Evolutionary conservation across 164 flowering plant genomes (phyloP).

Genomic region (Amborella trichopoda): DNA sequence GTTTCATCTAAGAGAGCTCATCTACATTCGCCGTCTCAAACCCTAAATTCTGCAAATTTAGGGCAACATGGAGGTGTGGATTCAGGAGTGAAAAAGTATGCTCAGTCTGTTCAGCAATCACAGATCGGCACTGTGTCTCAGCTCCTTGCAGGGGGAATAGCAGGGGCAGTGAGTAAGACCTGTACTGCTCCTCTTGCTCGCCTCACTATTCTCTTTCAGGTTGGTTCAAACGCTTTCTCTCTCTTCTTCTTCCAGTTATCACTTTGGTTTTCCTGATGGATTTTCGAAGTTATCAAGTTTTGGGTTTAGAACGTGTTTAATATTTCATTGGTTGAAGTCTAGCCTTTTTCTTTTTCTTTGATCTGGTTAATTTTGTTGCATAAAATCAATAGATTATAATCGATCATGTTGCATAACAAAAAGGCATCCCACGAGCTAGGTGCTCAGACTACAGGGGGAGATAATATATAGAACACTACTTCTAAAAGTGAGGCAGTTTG

Average conservation of each 20-base stretch:
- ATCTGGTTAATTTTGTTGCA: no score
- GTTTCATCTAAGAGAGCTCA: slow-evolving; percentile 16
- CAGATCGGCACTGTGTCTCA: slow-evolving; percentile 55
- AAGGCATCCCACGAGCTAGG: no score
- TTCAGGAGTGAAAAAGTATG: slow-evolving; percentile 25
- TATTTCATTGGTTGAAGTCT: no score
- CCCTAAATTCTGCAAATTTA: slow-evolving; percentile 22
- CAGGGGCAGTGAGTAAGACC: slow-evolving; percentile 98
- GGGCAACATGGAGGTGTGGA: slow-evolving; percentile 17
- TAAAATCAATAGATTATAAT: no score
- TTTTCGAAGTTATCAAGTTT: not conserved
- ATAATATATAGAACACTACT: no score
- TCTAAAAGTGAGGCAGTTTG: no score
- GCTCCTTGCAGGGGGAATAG: slow-evolving; percentile 85
- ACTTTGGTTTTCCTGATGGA: not conserved
- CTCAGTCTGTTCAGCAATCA: slow-evolving; percentile 26
- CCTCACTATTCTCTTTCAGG: slow-evolving; percentile 96
- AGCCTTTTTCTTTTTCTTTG: no score
- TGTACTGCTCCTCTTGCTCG: slow-evolving; percentile 97
- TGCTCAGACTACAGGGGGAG: no score
- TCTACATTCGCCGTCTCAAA: not conserved
- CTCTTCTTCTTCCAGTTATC: not conserved
- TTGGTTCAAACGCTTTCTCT: slow-evolving; percentile 11
- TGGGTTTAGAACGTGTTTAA: no score
- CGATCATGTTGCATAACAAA: no score